These are phyloP conservation scores for Moricandia arvensis DNA, from an alignment of 345 rosid species.

Conservation along the genomic window DNA sequence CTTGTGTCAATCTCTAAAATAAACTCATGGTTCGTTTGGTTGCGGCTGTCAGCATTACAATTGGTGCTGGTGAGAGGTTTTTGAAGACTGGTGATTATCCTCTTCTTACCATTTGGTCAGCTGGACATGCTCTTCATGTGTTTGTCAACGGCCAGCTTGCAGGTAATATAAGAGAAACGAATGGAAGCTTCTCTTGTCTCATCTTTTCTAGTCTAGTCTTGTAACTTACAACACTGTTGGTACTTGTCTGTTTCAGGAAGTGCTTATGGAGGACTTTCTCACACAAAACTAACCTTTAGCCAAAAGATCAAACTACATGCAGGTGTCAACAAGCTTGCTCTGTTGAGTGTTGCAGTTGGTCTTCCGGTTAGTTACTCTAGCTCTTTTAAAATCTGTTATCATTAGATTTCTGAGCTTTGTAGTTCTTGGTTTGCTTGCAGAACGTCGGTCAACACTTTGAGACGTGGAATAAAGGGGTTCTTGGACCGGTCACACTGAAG, in stretches of 20 bases:
- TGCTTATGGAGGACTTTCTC: constrained; percentile 57
- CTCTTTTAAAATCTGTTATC: not conserved
- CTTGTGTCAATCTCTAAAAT: not conserved
- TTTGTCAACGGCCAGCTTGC: constrained; percentile 75
- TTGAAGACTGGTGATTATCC: constrained; percentile 68
- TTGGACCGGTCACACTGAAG: constrained; percentile 71
- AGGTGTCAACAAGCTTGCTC: constrained; percentile 76
- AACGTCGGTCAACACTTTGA: constrained; percentile 86
- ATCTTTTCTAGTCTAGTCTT: not conserved
- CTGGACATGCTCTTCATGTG: constrained; percentile 77
- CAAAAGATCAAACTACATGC: constrained; percentile 65
- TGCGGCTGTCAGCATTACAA: constrained; percentile 49
- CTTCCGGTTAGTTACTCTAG: constrained; percentile 62
- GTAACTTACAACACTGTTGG: not conserved
- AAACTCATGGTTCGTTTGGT: constrained; percentile 3
- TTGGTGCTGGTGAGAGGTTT: constrained; percentile 57
- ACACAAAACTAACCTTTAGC: constrained; percentile 63
- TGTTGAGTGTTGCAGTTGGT: constrained; percentile 76
- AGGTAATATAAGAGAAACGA: constrained; percentile 42
- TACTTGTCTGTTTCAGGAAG: constrained; percentile 49
- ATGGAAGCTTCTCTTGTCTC: not conserved
- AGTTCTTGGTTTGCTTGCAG: constrained; percentile 41
- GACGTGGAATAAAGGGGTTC: constrained; percentile 80
- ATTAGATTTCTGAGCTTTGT: not conserved
- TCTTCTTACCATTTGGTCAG: constrained; percentile 60